Percentiles rank a stretch among this genome's conserved stretches.
These are phyloP conservation scores for Cymbidium sinense DNA, from an alignment of 106 monocot species.

Conservation along the genomic window DNA sequence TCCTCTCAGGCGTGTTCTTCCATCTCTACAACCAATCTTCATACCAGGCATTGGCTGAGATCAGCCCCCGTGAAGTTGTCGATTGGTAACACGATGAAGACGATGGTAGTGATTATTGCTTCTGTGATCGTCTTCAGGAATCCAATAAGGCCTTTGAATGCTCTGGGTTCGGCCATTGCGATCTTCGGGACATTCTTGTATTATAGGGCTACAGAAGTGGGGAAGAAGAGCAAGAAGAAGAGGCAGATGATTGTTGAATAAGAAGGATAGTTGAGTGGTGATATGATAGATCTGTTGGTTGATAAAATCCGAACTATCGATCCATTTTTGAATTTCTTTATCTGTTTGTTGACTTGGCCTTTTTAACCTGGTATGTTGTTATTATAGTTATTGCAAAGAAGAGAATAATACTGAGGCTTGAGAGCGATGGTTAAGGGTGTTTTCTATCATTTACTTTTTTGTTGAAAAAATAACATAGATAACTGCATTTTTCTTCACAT, in stretches of 20 bases:
- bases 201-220: conserved; percentile 33
- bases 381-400: too few relatives aligned
- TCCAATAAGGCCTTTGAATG: conserved; percentile 48
- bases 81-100: conserved; percentile 62
- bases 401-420: too few relatives aligned
- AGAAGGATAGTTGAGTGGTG: too few relatives aligned
- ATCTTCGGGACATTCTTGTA: conserved; percentile 63
- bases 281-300: too few relatives aligned
- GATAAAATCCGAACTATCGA: too few relatives aligned
- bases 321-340: too few relatives aligned
- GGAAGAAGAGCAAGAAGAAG: conserved; percentile 9
- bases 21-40: conserved; percentile 68
- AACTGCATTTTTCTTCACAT: too few relatives aligned
- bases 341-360: too few relatives aligned
- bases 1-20: conserved; percentile 51
- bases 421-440: too few relatives aligned
- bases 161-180: conserved; percentile 54
- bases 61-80: conserved; percentile 47
- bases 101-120: conserved; percentile 49
- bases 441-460: too few relatives aligned
- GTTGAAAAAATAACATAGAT: too few relatives aligned
- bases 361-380: too few relatives aligned
- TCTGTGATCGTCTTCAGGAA: conserved; percentile 50
- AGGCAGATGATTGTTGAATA: neutral
- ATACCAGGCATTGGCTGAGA: conserved; percentile 48